Conservation (phyloP, 176 grass and related monocot species). For the Calamus simplicifolius region DNA sequence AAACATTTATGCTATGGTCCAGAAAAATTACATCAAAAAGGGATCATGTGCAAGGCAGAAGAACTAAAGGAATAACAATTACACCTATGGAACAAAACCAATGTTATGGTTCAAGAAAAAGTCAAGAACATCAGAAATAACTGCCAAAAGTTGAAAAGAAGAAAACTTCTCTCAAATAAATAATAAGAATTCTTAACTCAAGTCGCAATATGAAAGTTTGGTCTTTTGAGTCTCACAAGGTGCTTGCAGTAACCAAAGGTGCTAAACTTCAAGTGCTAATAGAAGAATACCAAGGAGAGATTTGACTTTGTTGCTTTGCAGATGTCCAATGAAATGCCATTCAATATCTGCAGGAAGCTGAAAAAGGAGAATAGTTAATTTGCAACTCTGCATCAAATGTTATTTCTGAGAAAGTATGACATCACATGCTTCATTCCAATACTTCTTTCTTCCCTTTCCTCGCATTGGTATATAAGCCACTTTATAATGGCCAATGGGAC, state of each 20-base stretch:
- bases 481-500: not conserved
- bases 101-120: no score
- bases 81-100: no score
- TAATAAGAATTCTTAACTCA: no score
- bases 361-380: conserved; percentile 21
- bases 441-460: not conserved
- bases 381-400: not conserved
- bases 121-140: no score
- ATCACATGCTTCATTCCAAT: not conserved
- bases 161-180: no score
- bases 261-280: conserved; percentile 11
- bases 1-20: no score
- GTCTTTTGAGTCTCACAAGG: no score
- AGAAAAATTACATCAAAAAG: no score
- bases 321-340: conserved; percentile 93
- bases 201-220: no score
- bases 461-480: not conserved
- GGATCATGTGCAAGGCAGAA: no score
- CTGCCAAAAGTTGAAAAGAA: no score
- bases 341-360: conserved; percentile 91
- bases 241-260: not conserved
- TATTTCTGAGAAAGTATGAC: not conserved
- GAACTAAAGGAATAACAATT: no score
- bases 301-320: conserved; percentile 93
- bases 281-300: conserved; percentile 45